Evolutionary conservation across 1,139 yeast genomes (phyloP).

Genomic region (Candida tunisiensis): DNA sequence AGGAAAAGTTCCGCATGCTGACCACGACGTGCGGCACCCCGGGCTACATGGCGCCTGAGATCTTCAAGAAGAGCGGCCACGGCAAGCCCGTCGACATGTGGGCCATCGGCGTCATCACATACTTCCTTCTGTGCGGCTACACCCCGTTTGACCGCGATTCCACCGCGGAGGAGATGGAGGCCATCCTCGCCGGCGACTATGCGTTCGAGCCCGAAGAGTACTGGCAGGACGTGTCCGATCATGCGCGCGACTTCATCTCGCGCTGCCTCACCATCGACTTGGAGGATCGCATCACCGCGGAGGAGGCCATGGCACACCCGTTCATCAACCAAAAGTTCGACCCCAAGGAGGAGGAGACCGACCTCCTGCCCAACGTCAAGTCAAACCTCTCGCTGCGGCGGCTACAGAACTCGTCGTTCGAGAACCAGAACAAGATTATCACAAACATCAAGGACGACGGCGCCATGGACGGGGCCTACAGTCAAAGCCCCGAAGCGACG

Average conservation of each 20-base stretch:
- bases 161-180: conserved; percentile 49
- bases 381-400: conserved; percentile 9
- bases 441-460: conserved; percentile 4
- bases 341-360: conserved; percentile 10
- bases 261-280: conserved; percentile 36
- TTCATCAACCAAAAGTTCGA: conserved; percentile 19
- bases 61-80: conserved; percentile 35
- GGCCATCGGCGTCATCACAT: conserved; percentile 63
- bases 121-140: conserved; percentile 58
- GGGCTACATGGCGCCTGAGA: conserved; percentile 65
- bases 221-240: conserved; percentile 36
- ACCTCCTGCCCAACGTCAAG: conserved; percentile 19
- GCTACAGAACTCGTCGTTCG: not conserved
- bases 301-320: conserved; percentile 31
- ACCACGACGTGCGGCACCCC: conserved; percentile 46
- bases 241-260: conserved; percentile 43
- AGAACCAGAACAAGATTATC: conserved; percentile 6
- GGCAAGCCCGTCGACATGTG: conserved; percentile 51
- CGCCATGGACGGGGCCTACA: conserved; percentile 10
- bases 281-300: conserved; percentile 29
- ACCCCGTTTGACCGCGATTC: conserved; percentile 70
- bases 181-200: conserved; percentile 40
- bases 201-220: conserved; percentile 43
- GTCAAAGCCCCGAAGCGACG: conserved; percentile 5
- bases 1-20: conserved; percentile 31